A percentile compares a stretch with the other conserved stretches of the same genome.
These are phyloP conservation scores for Colletotrichum costaricense DNA, from an alignment of 2,329 filamentous ascomycete species.

Conservation along the genomic window DNA sequence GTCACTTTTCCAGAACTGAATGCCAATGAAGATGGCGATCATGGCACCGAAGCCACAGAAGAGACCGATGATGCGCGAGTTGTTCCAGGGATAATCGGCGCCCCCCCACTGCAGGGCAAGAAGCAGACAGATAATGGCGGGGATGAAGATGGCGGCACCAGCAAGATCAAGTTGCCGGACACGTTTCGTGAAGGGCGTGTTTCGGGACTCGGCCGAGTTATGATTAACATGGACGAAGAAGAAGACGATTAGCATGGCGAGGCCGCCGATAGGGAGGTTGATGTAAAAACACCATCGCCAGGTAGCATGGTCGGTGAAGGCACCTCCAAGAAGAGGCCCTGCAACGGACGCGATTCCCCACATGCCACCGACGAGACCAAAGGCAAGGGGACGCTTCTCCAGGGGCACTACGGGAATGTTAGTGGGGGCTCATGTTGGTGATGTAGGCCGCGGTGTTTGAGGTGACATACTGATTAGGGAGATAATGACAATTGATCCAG, in stretches of 20 bases:
- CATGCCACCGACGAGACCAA: slow-evolving; percentile 65
- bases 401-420: slow-evolving; percentile 57
- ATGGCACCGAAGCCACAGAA: slow-evolving; percentile 61
- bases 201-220: slow-evolving; percentile 6
- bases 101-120: slow-evolving; percentile 70
- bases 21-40: slow-evolving; percentile 56
- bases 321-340: slow-evolving; percentile 62
- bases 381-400: slow-evolving; percentile 63
- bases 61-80: slow-evolving; percentile 60
- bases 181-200: slow-evolving; percentile 49
- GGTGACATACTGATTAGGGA: too few relatives aligned
- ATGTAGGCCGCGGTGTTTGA: too few relatives aligned
- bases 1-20: slow-evolving; percentile 59
- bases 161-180: slow-evolving; percentile 65
- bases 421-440: too few relatives aligned
- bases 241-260: slow-evolving; percentile 59
- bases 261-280: slow-evolving; percentile 57
- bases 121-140: slow-evolving; percentile 63
- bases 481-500: slow-evolving; percentile 59
- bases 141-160: slow-evolving; percentile 62
- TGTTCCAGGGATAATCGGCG: slow-evolving; percentile 61
- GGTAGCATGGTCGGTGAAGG: slow-evolving; percentile 58
- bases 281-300: slow-evolving; percentile 66
- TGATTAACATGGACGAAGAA: slow-evolving; percentile 46
- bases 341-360: slow-evolving; percentile 66